A percentile compares a stretch with the other conserved stretches of the same genome.
Conservation (phyloP, 1,284 basidiomycete species). For the Coniferiporia sulphurascens region DNA sequence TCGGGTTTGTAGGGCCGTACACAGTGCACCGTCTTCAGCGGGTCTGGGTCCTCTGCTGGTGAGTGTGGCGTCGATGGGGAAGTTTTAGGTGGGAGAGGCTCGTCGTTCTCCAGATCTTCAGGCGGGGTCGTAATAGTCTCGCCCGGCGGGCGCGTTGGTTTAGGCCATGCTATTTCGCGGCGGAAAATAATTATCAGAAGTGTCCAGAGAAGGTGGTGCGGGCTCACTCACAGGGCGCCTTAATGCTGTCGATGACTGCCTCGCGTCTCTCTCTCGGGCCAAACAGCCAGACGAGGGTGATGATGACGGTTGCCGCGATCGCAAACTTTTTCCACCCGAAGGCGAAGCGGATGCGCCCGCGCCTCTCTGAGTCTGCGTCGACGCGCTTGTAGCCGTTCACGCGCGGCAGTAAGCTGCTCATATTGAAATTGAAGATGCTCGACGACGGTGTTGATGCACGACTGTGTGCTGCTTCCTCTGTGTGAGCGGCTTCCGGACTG, state of each 20-base stretch:
- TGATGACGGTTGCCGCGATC: slow-evolving; percentile 47
- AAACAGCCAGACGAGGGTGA: slow-evolving; percentile 60
- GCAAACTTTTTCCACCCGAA: slow-evolving; percentile 67
- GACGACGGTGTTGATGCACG: neutral
- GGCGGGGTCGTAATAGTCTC: slow-evolving; percentile 9
- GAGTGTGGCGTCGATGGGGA: slow-evolving; percentile 37
- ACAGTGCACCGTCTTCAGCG: slow-evolving; percentile 63
- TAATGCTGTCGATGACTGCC: slow-evolving; percentile 24
- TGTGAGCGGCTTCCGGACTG: neutral
- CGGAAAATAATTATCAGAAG: neutral
- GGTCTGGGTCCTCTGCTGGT: slow-evolving; percentile 61
- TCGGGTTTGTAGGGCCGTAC: slow-evolving; percentile 44
- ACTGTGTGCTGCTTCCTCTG: neutral
- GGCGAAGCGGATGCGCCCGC: slow-evolving; percentile 28
- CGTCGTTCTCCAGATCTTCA: slow-evolving; percentile 4
- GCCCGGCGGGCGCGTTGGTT: slow-evolving; percentile 18
- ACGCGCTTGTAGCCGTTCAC: slow-evolving; percentile 50
- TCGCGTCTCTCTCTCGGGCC: slow-evolving; percentile 44
- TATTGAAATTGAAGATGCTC: neutral
- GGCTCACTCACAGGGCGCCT: slow-evolving; percentile 24
- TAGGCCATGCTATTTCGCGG: slow-evolving; percentile 14
- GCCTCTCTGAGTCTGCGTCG: slow-evolving; percentile 39
- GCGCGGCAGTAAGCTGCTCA: slow-evolving; percentile 16
- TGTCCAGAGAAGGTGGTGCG: neutral
- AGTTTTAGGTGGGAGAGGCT: slow-evolving; percentile 12